These are phyloP conservation scores for Malus fusca DNA, from an alignment of 306 rosid species.

Conservation along the genomic window DNA sequence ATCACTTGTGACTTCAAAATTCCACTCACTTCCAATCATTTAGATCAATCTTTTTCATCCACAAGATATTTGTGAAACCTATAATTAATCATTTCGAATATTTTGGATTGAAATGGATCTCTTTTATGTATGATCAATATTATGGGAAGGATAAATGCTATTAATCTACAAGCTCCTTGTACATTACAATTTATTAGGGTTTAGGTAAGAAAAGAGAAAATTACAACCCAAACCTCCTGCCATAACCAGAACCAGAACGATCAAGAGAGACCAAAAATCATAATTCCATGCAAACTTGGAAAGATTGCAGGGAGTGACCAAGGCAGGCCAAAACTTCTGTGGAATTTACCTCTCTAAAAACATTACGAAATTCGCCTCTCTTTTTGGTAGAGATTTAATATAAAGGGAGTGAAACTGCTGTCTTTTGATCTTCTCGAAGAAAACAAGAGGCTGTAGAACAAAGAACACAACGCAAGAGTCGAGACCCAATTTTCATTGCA, in stretches of 20 bases:
- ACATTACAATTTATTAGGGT: too few relatives aligned
- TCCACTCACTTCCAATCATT: background rate
- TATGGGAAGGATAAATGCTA: background rate
- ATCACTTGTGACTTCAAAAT: background rate
- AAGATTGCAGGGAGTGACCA: background rate
- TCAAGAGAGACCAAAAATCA: background rate
- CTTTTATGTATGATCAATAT: background rate
- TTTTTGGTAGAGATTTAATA: background rate
- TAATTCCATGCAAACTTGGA: background rate
- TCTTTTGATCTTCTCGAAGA: background rate
- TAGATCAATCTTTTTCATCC: background rate
- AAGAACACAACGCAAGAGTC: background rate
- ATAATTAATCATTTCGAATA: background rate
- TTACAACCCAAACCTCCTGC: background rate
- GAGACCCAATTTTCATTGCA: background rate
- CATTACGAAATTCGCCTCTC: background rate
- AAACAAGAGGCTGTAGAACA: background rate
- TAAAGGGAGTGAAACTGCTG: background rate
- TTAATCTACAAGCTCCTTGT: background rate
- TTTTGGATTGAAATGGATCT: background rate
- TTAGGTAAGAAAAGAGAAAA: too few relatives aligned
- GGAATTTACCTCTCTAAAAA: background rate
- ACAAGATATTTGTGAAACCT: background rate
- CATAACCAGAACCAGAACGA: background rate
- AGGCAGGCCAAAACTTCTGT: background rate